Evolutionary conservation across 805 yeast genomes (phyloP).

Genomic region (Phaffomyces thermotolerans): DNA sequence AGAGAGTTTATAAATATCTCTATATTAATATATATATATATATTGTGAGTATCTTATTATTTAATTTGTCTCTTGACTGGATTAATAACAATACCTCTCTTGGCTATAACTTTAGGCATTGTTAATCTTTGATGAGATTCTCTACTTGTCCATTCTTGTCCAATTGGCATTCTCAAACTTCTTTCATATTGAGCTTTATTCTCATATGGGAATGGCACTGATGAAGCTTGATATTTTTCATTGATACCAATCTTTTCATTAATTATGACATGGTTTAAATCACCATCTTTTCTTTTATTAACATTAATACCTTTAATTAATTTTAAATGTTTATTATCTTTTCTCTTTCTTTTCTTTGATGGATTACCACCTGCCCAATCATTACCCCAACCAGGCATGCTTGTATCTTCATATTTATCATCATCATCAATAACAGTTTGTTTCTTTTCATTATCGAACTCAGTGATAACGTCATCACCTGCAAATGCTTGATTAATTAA

Average conservation of each 20-base stretch:
- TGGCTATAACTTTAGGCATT: constrained; percentile 81
- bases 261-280: constrained; percentile 74
- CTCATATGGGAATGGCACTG: constrained; percentile 95
- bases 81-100: constrained; percentile 84
- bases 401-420: constrained; percentile 77
- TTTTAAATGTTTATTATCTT: constrained; percentile 34
- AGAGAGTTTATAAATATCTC: constrained; percentile 59
- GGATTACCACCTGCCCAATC: constrained; percentile 81
- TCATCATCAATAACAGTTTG: constrained; percentile 67
- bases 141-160: constrained; percentile 92
- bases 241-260: constrained; percentile 86
- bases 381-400: constrained; percentile 81
- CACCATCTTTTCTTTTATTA: constrained; percentile 72
- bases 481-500: constrained; percentile 90
- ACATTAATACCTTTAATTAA: constrained; percentile 69
- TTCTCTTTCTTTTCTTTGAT: constrained; percentile 10
- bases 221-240: constrained; percentile 74
- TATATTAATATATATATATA: neutral
- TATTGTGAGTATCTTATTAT: neutral
- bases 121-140: constrained; percentile 81
- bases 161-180: constrained; percentile 89
- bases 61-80: constrained; percentile 73
- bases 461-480: constrained; percentile 84
- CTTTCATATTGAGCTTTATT: constrained; percentile 92
- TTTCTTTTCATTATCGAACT: constrained; percentile 73